These are phyloP conservation scores for Leptographium flavum DNA, from an alignment of 2,329 filamentous ascomycete species.

Conservation along the genomic window DNA sequence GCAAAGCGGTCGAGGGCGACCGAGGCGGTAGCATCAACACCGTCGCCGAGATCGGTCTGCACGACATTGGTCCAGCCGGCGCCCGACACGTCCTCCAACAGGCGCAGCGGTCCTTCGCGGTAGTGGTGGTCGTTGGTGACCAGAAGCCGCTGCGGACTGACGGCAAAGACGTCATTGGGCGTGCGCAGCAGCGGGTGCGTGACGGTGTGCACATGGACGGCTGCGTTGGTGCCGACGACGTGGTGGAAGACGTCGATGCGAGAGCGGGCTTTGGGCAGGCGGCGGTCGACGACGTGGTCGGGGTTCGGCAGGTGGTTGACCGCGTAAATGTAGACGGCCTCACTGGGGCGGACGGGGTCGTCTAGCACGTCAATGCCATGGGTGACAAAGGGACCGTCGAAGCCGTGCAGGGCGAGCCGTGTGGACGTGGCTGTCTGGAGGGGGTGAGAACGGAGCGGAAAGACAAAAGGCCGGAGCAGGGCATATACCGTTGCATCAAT, in stretches of 20 bases:
- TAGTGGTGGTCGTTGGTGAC: conserved; percentile 48
- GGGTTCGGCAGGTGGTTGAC: conserved; percentile 44
- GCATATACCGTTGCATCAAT: conserved; percentile 35
- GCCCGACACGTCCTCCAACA: conserved; percentile 27
- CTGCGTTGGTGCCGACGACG: conserved; percentile 24
- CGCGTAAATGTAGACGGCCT: conserved; percentile 43
- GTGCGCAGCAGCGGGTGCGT: conserved; percentile 37
- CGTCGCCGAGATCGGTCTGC: conserved; percentile 24
- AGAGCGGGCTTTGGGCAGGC: conserved; percentile 27
- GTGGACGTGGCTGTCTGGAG: conserved; percentile 15
- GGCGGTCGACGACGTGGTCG: conserved; percentile 3
- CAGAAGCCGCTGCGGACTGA: conserved; percentile 32
- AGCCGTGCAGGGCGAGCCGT: conserved; percentile 36
- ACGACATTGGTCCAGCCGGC: conserved; percentile 35
- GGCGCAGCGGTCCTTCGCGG: conserved; percentile 29
- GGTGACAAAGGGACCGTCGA: conserved; percentile 37
- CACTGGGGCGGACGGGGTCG: conserved; percentile 24
- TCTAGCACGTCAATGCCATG: conserved; percentile 47
- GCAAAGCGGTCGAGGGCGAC: conserved; percentile 30
- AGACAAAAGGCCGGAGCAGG: not conserved
- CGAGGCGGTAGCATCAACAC: conserved; percentile 19
- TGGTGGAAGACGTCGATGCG: conserved; percentile 45
- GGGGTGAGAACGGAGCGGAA: not conserved
- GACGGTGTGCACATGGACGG: conserved; percentile 36
- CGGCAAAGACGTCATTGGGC: conserved; percentile 42